Conservation (phyloP, 2,329 filamentous ascomycete species). For the Hypomyces perniciosus region DNA sequence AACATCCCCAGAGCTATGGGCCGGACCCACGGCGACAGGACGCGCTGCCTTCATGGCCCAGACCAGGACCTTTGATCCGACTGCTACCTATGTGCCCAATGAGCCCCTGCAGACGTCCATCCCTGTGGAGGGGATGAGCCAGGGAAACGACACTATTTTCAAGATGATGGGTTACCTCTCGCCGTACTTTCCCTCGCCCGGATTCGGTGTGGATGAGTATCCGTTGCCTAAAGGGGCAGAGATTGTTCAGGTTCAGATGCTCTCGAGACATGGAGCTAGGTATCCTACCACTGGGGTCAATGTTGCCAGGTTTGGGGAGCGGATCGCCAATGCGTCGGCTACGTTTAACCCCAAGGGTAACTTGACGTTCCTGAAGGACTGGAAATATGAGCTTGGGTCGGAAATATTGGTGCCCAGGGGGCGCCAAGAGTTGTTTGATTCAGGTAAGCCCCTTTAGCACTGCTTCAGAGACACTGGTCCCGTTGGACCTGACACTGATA, state of each 20-base stretch:
- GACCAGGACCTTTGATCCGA: conserved; percentile 61
- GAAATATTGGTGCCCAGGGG: conserved; percentile 70
- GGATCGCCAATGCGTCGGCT: conserved; percentile 48
- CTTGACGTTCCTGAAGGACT: conserved; percentile 61
- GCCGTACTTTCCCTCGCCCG: conserved; percentile 64
- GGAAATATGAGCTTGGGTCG: conserved; percentile 62
- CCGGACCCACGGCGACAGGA: conserved; percentile 66
- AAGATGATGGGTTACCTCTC: conserved; percentile 60
- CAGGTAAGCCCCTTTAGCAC: conserved; percentile 29
- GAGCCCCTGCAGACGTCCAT: conserved; percentile 64
- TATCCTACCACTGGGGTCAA: conserved; percentile 61
- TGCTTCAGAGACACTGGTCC: background rate
- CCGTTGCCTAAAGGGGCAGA: conserved; percentile 59
- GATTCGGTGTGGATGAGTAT: conserved; percentile 70
- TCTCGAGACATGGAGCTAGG: conserved; percentile 66
- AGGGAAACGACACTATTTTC: conserved; percentile 60
- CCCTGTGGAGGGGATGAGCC: conserved; percentile 55
- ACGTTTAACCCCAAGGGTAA: conserved; percentile 51
- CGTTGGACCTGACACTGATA: background rate
- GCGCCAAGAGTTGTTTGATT: conserved; percentile 66
- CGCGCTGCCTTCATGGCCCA: conserved; percentile 64
- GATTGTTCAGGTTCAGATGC: conserved; percentile 65
- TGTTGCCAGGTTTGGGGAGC: conserved; percentile 49
- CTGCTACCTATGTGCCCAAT: conserved; percentile 60
- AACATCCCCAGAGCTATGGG: conserved; percentile 53